These are phyloP conservation scores for Gossypium sturtianum DNA, from an alignment of 345 rosid species.

Conservation along the genomic window DNA sequence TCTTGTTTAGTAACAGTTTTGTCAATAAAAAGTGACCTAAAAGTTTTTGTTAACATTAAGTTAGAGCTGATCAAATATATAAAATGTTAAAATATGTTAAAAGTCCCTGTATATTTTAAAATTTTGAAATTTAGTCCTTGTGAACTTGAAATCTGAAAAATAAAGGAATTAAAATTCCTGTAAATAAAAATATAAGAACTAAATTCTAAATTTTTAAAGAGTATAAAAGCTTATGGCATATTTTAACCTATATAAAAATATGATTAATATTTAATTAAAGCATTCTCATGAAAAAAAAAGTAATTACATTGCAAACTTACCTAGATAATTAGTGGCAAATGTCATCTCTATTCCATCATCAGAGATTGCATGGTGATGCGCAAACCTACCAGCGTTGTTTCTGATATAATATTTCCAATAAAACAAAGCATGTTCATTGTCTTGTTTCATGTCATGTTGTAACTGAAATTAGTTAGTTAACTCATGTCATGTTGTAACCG, in stretches of 20 bases:
- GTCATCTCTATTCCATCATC: conserved; percentile 99
- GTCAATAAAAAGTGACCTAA: conserved; percentile 89
- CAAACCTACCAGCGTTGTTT: conserved; percentile 95
- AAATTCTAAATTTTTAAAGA: no score
- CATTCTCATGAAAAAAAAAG: no score
- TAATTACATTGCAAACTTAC: conserved; percentile 26
- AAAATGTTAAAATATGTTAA: no score
- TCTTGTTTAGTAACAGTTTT: conserved; percentile 53
- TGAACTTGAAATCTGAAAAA: no score
- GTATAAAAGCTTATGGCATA: no score
- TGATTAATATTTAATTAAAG: no score
- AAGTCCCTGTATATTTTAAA: no score
- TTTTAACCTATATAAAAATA: no score
- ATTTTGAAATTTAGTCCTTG: no score
- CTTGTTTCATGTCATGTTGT: neutral
- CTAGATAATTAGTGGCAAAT: conserved; percentile 91
- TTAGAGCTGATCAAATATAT: neutral
- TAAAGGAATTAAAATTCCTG: no score
- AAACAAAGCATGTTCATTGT: neutral
- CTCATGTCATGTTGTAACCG: neutral
- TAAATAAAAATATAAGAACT: no score
- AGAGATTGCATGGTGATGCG: conserved; percentile 79
- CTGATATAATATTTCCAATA: conserved; percentile 26
- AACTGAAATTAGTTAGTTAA: neutral
- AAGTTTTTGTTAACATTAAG: neutral